Evolutionary conservation across 1,284 basidiomycete genomes (phyloP).

Genomic region (Coniferiporia sulphurascens): DNA sequence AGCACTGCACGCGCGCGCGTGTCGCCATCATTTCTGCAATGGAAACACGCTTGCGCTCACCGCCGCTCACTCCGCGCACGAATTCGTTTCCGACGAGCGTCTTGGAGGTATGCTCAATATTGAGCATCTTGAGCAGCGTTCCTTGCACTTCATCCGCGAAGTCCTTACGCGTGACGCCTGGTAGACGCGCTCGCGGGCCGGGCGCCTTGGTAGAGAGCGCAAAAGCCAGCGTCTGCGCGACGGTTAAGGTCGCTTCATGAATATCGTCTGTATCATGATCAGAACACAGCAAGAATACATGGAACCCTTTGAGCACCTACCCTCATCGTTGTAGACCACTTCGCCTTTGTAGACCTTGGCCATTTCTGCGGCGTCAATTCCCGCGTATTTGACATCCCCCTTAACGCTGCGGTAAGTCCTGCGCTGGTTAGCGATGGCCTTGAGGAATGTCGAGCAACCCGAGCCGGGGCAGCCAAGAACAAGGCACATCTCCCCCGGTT

Average conservation of each 20-base stretch:
- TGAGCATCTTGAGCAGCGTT: slow-evolving; percentile 72
- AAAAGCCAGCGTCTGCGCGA: slow-evolving; percentile 66
- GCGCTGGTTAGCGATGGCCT: slow-evolving; percentile 69
- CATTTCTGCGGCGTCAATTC: slow-evolving; percentile 64
- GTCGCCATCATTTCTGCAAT: slow-evolving; percentile 85
- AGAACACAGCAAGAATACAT: neutral
- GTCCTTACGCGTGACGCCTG: slow-evolving; percentile 55
- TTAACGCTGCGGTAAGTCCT: slow-evolving; percentile 54
- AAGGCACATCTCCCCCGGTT: slow-evolving; percentile 61
- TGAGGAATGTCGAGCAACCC: slow-evolving; percentile 79
- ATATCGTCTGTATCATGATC: slow-evolving; percentile 49
- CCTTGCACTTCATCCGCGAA: slow-evolving; percentile 54
- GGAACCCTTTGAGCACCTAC: slow-evolving; percentile 29
- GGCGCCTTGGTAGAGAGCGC: slow-evolving; percentile 66
- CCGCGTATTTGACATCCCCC: slow-evolving; percentile 73
- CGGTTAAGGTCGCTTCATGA: slow-evolving; percentile 75
- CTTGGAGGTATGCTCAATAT: slow-evolving; percentile 69
- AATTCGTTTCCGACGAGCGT: slow-evolving; percentile 84
- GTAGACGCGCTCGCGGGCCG: slow-evolving; percentile 65
- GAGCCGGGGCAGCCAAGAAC: slow-evolving; percentile 83
- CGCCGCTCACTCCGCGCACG: slow-evolving; percentile 82
- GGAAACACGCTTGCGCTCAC: slow-evolving; percentile 82
- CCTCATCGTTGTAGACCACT: slow-evolving; percentile 80
- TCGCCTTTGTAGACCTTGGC: slow-evolving; percentile 72
- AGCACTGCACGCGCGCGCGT: slow-evolving; percentile 71